Percentiles rank a stretch among this genome's conserved stretches.
Evolutionary conservation across 2,329 filamentous ascomycete species (phyloP).

Genomic region (Colletotrichum godetiae): DNA sequence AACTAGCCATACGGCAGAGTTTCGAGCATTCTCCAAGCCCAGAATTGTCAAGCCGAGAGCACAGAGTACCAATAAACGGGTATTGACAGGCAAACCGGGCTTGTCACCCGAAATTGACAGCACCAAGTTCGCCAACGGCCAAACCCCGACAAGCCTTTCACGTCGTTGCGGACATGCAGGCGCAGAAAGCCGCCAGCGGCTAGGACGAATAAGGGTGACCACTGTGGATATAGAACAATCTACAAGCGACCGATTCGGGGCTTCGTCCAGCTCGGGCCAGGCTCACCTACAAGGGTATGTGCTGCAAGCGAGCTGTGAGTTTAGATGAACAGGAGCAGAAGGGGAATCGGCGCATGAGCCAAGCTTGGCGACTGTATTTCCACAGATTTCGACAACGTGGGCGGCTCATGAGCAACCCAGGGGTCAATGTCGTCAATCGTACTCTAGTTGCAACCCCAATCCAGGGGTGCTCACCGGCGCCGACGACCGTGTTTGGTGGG

Average conservation of each 20-base stretch:
- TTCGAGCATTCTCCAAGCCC: neutral
- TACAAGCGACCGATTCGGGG: conserved; percentile 24
- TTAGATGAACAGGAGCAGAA: conserved; percentile 34
- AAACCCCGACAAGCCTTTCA: conserved; percentile 6
- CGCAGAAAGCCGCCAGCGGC: neutral
- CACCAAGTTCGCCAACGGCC: neutral
- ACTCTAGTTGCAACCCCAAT: conserved; percentile 23
- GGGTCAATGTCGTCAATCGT: conserved; percentile 28
- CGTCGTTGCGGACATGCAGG: neutral
- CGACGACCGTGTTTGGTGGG: conserved; percentile 2
- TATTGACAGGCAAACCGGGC: conserved; percentile 20
- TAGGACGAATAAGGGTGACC: neutral
- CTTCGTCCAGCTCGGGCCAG: neutral
- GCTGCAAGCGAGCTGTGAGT: neutral
- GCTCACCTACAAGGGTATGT: neutral
- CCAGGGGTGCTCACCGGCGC: conserved; percentile 2
- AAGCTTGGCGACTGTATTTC: conserved; percentile 12
- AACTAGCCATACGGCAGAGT: neutral
- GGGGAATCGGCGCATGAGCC: conserved; percentile 24
- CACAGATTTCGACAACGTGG: neutral
- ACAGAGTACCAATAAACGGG: neutral
- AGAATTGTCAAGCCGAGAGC: too few relatives aligned
- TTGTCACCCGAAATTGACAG: conserved; percentile 30
- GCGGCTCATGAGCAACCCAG: neutral
- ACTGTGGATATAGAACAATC: conserved; percentile 11